Evolutionary conservation across 352 stramenopile species (phyloP).

Genomic region (Pythium apleroticum): DNA sequence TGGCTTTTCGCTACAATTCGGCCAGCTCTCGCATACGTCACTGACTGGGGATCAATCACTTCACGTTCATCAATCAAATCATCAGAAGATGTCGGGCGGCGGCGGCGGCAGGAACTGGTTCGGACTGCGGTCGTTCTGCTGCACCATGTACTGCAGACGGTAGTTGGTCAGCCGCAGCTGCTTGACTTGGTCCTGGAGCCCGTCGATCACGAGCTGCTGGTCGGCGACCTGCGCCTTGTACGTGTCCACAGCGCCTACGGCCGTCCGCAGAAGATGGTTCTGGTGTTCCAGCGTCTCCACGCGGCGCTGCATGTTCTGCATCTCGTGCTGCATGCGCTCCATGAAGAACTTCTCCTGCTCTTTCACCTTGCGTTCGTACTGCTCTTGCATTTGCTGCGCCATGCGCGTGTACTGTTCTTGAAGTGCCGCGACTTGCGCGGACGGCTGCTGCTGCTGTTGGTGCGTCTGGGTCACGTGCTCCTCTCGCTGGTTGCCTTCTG

Average conservation of each 20-base stretch:
- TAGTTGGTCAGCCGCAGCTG: conserved; percentile 70
- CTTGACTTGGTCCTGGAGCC: conserved; percentile 69
- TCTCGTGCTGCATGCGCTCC: conserved; percentile 51
- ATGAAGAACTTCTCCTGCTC: conserved; percentile 48
- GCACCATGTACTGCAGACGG: conserved; percentile 66
- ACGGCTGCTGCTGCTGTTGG: not conserved
- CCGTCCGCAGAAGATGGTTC: conserved; percentile 51
- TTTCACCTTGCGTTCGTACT: conserved; percentile 41
- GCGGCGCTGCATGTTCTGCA: conserved; percentile 44
- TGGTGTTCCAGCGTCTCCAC: conserved; percentile 50
- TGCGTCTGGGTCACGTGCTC: not conserved
- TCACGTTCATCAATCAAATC: no score
- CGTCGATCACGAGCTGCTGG: conserved; percentile 67
- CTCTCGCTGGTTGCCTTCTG: conserved; percentile 19
- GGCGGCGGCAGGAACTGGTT: conserved; percentile 52
- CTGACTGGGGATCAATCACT: not conserved
- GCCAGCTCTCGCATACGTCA: not conserved
- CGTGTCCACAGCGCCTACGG: conserved; percentile 41
- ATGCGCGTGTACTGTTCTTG: conserved; percentile 24
- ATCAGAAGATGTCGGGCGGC: conserved; percentile 71
- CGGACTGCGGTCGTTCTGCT: conserved; percentile 58
- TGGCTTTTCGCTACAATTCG: not conserved
- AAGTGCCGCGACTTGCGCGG: conserved; percentile 3
- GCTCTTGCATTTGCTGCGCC: conserved; percentile 42
- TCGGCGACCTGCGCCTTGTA: conserved; percentile 46